Conservation (phyloP, 1,139 yeast genomes). For the Pneumocystis sp. region DNA sequence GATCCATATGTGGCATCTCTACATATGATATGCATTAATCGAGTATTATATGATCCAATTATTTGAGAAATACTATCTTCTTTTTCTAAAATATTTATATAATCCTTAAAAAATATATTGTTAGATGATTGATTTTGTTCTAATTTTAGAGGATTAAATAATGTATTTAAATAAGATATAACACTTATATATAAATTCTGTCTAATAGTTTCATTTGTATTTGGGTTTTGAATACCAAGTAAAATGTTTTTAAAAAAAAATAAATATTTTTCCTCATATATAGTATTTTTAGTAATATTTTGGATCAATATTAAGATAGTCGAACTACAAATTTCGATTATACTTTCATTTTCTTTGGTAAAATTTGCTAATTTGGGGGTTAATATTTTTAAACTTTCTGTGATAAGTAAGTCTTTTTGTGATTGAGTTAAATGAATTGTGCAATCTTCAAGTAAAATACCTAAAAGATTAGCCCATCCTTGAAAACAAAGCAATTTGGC, state of each 20-base stretch:
- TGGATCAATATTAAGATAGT: background rate
- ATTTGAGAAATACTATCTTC: background rate
- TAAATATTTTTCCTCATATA: background rate
- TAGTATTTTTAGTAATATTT: background rate
- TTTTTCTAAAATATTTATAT: background rate
- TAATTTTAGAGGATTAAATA: background rate
- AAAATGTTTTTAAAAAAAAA: background rate
- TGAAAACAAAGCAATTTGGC: background rate
- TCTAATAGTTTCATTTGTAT: background rate
- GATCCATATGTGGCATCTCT: background rate
- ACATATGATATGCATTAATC: background rate
- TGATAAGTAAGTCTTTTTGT: background rate
- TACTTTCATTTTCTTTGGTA: background rate
- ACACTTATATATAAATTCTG: background rate
- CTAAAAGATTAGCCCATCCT: background rate
- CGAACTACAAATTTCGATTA: background rate
- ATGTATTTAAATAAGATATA: background rate
- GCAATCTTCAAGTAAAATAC: background rate
- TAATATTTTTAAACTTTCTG: background rate
- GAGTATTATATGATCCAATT: background rate
- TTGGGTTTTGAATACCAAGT: constrained; percentile 1
- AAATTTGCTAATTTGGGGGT: background rate
- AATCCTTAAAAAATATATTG: background rate
- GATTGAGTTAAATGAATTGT: background rate
- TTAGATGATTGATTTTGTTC: background rate